phyloP scores from a whole-genome alignment of 129 eudicot species.

The Cynara cardunculus region DNA sequence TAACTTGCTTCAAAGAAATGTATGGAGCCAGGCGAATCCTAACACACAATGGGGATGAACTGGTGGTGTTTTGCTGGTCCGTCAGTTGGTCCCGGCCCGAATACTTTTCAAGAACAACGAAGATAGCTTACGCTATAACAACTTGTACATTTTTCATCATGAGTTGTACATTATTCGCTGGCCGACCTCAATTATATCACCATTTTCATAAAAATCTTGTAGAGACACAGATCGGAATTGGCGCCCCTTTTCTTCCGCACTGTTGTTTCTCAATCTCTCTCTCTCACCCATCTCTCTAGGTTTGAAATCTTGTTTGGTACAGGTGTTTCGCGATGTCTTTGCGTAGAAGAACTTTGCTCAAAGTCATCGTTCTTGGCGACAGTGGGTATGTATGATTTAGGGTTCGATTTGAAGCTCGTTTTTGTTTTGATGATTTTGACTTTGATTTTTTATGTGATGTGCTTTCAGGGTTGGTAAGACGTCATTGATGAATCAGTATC shows the following conservation, averaged over 20 bases:
- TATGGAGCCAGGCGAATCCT: neutral
- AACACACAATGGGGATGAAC: neutral
- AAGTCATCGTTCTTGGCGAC: constrained; percentile 96
- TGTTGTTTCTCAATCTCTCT: constrained; percentile 5
- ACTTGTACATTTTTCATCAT: constrained; percentile 4
- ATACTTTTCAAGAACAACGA: constrained; percentile 4
- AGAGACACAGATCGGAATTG: constrained; percentile 59
- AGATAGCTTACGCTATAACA: neutral
- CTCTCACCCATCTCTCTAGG: constrained; percentile 1
- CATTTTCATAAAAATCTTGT: neutral
- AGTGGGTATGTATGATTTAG: constrained; percentile 56
- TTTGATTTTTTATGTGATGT: constrained; percentile 5
- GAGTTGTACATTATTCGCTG: neutral
- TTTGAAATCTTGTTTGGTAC: neutral
- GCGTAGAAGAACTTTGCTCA: constrained; percentile 85
- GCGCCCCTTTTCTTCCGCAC: constrained; percentile 51
- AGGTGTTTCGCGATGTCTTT: constrained; percentile 38
- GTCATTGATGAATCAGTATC: constrained; percentile 99
- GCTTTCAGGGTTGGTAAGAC: constrained; percentile 88
- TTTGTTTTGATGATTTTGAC: neutral
- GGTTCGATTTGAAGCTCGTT: constrained; percentile 23
- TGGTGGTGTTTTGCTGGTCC: neutral
- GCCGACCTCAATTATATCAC: constrained; percentile 3
- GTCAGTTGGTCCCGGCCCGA: constrained; percentile 11
- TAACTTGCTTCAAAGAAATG: too few species aligned